phyloP scores from a whole-genome alignment of 441 rosid genomes.

The Biscutella laevigata region DNA sequence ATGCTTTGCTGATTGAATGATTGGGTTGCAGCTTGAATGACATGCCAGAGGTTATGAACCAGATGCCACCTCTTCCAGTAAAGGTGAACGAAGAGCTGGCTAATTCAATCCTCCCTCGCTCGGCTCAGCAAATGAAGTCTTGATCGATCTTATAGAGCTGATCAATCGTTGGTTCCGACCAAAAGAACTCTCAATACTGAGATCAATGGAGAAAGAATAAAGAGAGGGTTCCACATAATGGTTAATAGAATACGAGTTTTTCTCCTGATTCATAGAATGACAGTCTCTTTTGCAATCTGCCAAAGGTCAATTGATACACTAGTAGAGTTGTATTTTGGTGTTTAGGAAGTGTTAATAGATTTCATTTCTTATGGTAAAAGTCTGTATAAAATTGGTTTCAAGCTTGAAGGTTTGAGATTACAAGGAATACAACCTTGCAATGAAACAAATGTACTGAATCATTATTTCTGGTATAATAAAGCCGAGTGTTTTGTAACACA shows the following conservation, averaged over 20 bases:
- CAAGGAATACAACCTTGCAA: conserved; percentile 24
- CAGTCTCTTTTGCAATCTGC: conserved; percentile 19
- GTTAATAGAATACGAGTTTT: conserved; percentile 18
- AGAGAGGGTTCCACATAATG: conserved; percentile 17
- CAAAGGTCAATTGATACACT: conserved; percentile 20
- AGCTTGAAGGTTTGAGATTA: conserved; percentile 15
- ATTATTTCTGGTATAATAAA: conserved; percentile 10
- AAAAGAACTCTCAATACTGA: conserved; percentile 13
- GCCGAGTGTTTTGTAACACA: conserved; percentile 3
- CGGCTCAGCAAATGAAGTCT: conserved; percentile 42
- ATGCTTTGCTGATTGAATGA: conserved; percentile 6
- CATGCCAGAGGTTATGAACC: conserved; percentile 78
- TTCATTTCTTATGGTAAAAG: conserved; percentile 19
- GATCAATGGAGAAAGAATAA: conserved; percentile 19
- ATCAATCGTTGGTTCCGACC: conserved; percentile 25
- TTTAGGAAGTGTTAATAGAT: conserved; percentile 27
- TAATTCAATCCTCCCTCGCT: conserved; percentile 47
- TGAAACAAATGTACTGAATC: conserved; percentile 1
- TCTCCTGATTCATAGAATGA: conserved; percentile 17
- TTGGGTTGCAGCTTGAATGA: conserved; percentile 56
- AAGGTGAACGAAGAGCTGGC: conserved; percentile 79
- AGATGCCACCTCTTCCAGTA: conserved; percentile 85
- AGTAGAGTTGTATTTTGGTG: conserved; percentile 14
- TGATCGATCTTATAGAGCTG: conserved; percentile 24
- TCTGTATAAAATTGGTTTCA: conserved; percentile 24